Evolutionary conservation across 768 basidiomycete genomes (phyloP), one percentile per base, ranked within the genome.

Genomic region (Phaffia tasmanica): DNA sequence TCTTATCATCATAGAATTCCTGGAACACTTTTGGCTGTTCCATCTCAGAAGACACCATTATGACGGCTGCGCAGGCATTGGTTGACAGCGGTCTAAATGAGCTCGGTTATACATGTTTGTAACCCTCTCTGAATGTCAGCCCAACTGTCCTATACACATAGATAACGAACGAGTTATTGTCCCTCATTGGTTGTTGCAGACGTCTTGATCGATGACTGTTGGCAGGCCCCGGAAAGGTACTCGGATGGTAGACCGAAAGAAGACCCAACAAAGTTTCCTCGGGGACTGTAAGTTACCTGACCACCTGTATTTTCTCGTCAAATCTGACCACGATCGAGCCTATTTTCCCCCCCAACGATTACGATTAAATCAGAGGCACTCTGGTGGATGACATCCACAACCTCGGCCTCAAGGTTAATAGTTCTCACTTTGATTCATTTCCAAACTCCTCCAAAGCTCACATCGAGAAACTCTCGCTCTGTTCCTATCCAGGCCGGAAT

Each of bases 1-100:
- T 46, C 7, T 21, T 46, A 2, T 54, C 29, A 23, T 23, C 53
- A 54, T 78, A 76, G 77, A 77, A 78, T 69, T 75, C 76, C 0
- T 78, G 76, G 77, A 79, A 78, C 67, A 72, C 75, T 62, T 79
- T 78, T 60, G 77, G 74, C 0, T 80, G 79, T 64, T 71, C 72
- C 54, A 79, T 79, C 55, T 70, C 70, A 47, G 76, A 78, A 62
- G 75, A 77, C 53, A 72, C 71, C 56, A 77, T 80, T 65, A 57
- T 78, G 30, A 66, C 70, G 23, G 75, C 77, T 3, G 79, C 78
- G 5, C 68, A 75, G 30, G 71, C 73, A 2, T 62, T 79, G 29
- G 69, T 78, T n/a, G 54, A 71, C 14, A 72, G 75, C 57, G 76
- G 76, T 23, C 70, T 79, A 60, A 72, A 73, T 11, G 66, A 74